Percentiles rank a stretch among this genome's conserved stretches.
phyloP scores from a whole-genome alignment of 352 stramenopile species.

The Globisporangium parvum region DNA sequence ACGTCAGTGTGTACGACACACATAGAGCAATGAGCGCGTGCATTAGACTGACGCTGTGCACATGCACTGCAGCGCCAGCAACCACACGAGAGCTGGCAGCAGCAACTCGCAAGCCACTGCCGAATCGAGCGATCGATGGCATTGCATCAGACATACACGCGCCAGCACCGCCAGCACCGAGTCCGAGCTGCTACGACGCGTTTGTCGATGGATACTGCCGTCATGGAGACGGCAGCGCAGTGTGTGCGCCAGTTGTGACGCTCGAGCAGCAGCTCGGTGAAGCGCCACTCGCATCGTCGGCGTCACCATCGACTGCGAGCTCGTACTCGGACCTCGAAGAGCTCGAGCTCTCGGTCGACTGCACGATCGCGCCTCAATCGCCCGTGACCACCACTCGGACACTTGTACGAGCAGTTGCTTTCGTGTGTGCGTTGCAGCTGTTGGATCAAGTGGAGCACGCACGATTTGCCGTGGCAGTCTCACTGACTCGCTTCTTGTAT shows the following conservation, averaged over 20 bases:
- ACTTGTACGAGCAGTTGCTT: no score
- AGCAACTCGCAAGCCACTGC: no score
- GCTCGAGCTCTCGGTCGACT: constrained; percentile 5
- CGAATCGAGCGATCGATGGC: neutral
- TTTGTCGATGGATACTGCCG: constrained; percentile 30
- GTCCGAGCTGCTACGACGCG: constrained; percentile 24
- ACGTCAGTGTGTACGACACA: neutral
- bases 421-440: no score
- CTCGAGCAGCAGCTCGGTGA: no score
- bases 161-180: constrained; percentile 14
- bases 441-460: no score
- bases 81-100: no score
- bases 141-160: neutral
- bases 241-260: no score
- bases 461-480: no score
- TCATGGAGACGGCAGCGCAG: neutral
- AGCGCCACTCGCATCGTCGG: neutral
- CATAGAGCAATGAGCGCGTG: no score
- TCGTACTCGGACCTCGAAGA: constrained; percentile 8
- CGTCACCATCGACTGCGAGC: constrained; percentile 11
- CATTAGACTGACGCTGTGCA: neutral
- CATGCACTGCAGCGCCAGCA: neutral
- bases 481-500: no score
- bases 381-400: neutral
- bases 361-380: no score